Conservation (phyloP, 2,329 filamentous ascomycete genomes). For the Shiraia bambusicola region DNA sequence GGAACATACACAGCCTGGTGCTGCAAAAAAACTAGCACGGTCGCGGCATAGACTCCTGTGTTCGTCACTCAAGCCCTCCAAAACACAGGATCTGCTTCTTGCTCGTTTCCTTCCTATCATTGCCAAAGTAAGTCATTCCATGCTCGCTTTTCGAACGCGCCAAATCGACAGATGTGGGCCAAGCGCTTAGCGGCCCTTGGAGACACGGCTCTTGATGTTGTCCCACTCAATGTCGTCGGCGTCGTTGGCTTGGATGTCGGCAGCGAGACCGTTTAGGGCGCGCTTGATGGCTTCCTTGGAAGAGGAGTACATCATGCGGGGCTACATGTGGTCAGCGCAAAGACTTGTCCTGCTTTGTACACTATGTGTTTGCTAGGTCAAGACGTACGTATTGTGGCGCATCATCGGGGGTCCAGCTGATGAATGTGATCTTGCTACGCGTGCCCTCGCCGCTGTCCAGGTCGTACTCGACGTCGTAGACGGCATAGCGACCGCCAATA, state of each 20-base stretch:
- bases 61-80: not conserved
- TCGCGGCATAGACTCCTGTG: conserved; percentile 1
- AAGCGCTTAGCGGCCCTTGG: conserved; percentile 52
- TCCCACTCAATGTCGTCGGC: conserved; percentile 78
- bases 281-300: conserved; percentile 86
- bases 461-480: conserved; percentile 82
- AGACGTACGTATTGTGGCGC: conserved; percentile 70
- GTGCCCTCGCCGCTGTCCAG: conserved; percentile 71
- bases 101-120: conserved; percentile 20
- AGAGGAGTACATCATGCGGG: conserved; percentile 88
- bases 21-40: conserved; percentile 13
- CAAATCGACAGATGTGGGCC: conserved; percentile 16
- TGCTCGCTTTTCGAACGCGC: conserved; percentile 17
- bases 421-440: conserved; percentile 56
- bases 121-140: conserved; percentile 16
- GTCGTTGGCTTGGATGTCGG: conserved; percentile 83
- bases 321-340: conserved; percentile 50
- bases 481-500: conserved; percentile 74
- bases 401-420: conserved; percentile 57
- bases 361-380: not conserved
- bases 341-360: not conserved
- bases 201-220: conserved; percentile 59
- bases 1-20: conserved; percentile 14
- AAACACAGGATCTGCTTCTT: conserved; percentile 3
- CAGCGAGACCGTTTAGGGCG: conserved; percentile 71